Conservation (phyloP, 73 alveolate genomes). For the Durusdinium trenchii region DNA sequence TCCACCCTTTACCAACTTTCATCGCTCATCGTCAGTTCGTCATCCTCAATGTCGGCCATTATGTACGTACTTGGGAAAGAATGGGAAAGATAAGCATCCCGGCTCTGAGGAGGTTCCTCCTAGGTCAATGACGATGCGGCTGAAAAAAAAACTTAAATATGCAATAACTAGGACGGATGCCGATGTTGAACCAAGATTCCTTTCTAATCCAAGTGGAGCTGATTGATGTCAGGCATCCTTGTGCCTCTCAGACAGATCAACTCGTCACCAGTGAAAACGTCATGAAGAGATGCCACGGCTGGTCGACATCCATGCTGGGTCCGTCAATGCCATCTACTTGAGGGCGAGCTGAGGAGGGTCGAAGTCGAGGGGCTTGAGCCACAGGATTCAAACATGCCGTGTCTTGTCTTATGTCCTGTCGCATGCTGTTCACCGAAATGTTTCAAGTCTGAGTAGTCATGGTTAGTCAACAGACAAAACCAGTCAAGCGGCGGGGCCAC, state of each 20-base stretch:
- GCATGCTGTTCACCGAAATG: neutral
- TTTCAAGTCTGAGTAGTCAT: neutral
- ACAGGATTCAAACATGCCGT: neutral
- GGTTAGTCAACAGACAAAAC: neutral
- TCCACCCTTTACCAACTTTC: too few species aligned
- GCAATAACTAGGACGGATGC: neutral
- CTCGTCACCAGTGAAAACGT: neutral
- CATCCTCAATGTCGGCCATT: neutral
- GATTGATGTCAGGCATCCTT: neutral
- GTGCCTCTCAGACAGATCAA: neutral
- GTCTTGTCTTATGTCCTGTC: neutral
- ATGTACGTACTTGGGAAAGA: neutral
- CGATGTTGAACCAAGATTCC: neutral
- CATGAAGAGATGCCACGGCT: neutral
- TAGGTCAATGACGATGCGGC: neutral
- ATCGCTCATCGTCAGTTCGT: neutral
- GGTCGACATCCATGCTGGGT: neutral
- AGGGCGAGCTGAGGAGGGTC: neutral
- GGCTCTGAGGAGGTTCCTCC: neutral
- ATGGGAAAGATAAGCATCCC: too few species aligned
- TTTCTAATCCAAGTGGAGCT: neutral
- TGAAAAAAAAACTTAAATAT: neutral
- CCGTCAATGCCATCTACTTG: neutral
- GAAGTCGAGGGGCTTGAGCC: neutral
- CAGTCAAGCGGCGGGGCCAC: neutral